Conservation (phyloP, 2,329 filamentous ascomycete species). For the Aureobasidium sp. region DNA sequence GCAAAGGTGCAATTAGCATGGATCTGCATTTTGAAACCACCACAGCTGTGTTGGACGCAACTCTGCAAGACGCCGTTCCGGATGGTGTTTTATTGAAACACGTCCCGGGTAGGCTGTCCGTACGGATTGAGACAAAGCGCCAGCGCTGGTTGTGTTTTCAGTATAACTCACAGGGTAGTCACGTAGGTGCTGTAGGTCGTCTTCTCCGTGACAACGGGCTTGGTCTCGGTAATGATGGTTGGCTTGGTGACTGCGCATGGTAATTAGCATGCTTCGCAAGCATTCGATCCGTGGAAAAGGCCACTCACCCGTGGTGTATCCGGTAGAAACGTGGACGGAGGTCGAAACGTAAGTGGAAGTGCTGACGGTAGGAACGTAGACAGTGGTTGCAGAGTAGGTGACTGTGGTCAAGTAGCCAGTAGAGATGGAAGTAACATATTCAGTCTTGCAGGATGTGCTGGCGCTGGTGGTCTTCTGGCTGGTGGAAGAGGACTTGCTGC, state of each 20-base stretch:
- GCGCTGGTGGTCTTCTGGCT: background rate
- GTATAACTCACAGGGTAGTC: background rate
- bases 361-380: background rate
- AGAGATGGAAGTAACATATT: background rate
- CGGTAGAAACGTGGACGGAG: background rate
- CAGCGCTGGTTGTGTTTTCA: no score
- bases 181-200: background rate
- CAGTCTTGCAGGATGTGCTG: constrained; percentile 1
- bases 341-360: background rate
- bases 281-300: background rate
- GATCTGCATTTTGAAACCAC: no score
- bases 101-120: no score
- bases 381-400: background rate
- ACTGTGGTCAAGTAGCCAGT: background rate
- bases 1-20: no score
- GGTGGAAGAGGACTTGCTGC: background rate
- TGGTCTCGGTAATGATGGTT: background rate
- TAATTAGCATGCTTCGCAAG: background rate
- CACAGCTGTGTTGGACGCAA: no score
- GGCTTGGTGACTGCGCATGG: background rate
- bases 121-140: no score
- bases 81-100: no score
- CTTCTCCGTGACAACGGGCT: background rate
- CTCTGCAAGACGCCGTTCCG: no score
- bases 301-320: background rate